Conservation (phyloP, 2,329 filamentous ascomycete species). For the Ascochyta lentis region DNA sequence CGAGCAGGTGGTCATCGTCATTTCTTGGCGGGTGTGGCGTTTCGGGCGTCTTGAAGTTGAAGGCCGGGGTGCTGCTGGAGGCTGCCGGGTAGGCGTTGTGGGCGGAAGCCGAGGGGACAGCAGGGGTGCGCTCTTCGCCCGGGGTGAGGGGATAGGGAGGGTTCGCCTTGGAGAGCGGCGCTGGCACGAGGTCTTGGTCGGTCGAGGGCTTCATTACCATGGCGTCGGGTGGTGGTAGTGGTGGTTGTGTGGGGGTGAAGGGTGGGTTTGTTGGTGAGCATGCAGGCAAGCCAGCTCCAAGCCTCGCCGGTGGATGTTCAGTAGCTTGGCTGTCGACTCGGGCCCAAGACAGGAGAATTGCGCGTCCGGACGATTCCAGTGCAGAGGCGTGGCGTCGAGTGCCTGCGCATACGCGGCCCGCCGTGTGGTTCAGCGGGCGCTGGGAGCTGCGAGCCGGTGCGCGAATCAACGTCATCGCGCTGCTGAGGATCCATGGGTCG, state of each 20-base stretch:
- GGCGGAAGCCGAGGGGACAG: conserved; percentile 28
- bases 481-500: background rate
- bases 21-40: conserved; percentile 33
- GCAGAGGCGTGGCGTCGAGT: background rate
- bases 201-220: conserved; percentile 56
- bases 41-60: conserved; percentile 45
- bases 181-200: conserved; percentile 48
- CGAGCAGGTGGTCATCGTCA: conserved; percentile 18
- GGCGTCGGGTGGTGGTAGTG: conserved; percentile 9
- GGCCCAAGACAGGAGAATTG: conserved; percentile 3
- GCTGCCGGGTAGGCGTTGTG: conserved; percentile 42
- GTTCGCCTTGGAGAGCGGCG: conserved; percentile 49
- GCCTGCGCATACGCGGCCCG: conserved; percentile 3
- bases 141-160: conserved; percentile 57
- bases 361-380: background rate
- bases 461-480: conserved; percentile 4
- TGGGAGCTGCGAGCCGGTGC: conserved; percentile 1
- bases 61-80: conserved; percentile 48
- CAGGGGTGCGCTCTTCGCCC: conserved; percentile 38
- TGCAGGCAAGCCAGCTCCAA: conserved; percentile 7
- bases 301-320: conserved; percentile 4
- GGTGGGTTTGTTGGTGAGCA: background rate
- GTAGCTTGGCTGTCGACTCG: conserved; percentile 12
- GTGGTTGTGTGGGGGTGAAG: background rate
- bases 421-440: background rate